Percentiles rank a stretch among this genome's conserved stretches.
phyloP scores from a whole-genome alignment of 257 asterid genomes.

The Rhazya stricta region DNA sequence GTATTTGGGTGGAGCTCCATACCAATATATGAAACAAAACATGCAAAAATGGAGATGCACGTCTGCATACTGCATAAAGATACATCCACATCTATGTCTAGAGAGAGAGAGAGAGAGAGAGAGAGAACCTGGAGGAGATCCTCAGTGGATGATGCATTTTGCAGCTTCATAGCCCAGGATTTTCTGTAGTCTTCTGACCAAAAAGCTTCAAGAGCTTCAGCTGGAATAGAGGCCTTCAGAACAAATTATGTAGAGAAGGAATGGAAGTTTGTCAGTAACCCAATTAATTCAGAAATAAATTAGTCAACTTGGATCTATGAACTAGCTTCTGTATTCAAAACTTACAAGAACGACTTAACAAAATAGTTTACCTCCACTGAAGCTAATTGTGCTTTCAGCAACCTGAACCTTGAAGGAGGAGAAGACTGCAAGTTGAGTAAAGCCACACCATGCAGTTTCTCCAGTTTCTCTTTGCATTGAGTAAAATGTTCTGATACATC shows the following conservation, averaged over 20 bases:
- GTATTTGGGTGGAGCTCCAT: too few species aligned
- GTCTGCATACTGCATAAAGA: not conserved
- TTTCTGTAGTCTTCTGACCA: constrained; percentile 66
- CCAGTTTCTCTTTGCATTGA: constrained; percentile 37
- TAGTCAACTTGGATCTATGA: not conserved
- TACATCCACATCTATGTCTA: not conserved
- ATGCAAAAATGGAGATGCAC: not conserved
- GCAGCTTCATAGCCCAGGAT: constrained; percentile 58
- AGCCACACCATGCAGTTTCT: constrained; percentile 24
- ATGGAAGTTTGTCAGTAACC: constrained; percentile 3
- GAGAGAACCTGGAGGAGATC: constrained; percentile 70
- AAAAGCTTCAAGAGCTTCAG: constrained; percentile 53
- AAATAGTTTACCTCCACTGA: constrained; percentile 54
- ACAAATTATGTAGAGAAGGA: constrained; percentile 9
- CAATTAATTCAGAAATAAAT: not conserved
- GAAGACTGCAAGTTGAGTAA: constrained; percentile 25
- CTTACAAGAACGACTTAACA: not conserved
- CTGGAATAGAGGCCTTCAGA: constrained; percentile 60
- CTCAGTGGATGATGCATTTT: constrained; percentile 48
- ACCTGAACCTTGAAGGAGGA: constrained; percentile 50
- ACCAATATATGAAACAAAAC: not conserved
- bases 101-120: constrained; percentile 8
- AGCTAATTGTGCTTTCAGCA: constrained; percentile 65
- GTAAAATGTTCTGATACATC: constrained; percentile 41
- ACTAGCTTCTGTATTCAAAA: constrained; percentile 6